phyloP scores from a whole-genome alignment of 1,284 basidiomycete species.

The Sporisorium graminicola region DNA sequence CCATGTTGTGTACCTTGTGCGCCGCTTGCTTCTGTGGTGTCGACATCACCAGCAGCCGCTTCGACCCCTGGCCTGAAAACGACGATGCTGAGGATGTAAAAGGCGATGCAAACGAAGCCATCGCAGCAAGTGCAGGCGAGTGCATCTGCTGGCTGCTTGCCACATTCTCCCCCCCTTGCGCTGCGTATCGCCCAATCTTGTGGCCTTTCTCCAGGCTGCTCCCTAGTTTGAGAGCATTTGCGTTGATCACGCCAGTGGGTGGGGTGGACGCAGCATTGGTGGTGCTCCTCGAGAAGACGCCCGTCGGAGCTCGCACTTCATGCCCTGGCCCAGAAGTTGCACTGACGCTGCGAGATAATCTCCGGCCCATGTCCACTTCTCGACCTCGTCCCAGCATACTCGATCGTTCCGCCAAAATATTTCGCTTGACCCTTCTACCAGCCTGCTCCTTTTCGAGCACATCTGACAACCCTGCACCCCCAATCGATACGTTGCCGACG shows the following conservation, averaged over 20 bases:
- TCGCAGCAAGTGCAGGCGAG: constrained; percentile 5
- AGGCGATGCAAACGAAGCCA: constrained; percentile 10
- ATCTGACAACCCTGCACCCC: constrained; percentile 23
- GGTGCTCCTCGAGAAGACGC: constrained; percentile 36
- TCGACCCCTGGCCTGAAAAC: constrained; percentile 2
- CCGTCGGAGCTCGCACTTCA: constrained; percentile 19
- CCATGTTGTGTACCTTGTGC: constrained; percentile 9
- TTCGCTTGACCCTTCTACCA: constrained; percentile 27
- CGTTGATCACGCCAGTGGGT: neutral
- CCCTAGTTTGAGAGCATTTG: neutral
- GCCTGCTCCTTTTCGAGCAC: constrained; percentile 47
- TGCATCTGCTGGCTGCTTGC: constrained; percentile 2
- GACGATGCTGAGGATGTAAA: constrained; percentile 1
- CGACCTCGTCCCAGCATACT: constrained; percentile 36
- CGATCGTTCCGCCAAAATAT: constrained; percentile 23
- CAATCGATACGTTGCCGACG: neutral
- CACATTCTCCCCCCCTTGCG: constrained; percentile 6
- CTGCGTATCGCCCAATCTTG: neutral
- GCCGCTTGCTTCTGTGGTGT: constrained; percentile 34
- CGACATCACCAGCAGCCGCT: constrained; percentile 38
- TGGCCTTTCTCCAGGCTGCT: neutral
- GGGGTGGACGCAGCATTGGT: constrained; percentile 12
- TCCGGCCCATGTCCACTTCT: constrained; percentile 46
- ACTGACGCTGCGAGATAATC: constrained; percentile 47
- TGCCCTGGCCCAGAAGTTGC: constrained; percentile 15